A percentile compares a stretch with the other conserved stretches of the same genome.
These are phyloP conservation scores for Stereum hirsutum DNA, from an alignment of 1,284 basidiomycete species.

Conservation along the genomic window DNA sequence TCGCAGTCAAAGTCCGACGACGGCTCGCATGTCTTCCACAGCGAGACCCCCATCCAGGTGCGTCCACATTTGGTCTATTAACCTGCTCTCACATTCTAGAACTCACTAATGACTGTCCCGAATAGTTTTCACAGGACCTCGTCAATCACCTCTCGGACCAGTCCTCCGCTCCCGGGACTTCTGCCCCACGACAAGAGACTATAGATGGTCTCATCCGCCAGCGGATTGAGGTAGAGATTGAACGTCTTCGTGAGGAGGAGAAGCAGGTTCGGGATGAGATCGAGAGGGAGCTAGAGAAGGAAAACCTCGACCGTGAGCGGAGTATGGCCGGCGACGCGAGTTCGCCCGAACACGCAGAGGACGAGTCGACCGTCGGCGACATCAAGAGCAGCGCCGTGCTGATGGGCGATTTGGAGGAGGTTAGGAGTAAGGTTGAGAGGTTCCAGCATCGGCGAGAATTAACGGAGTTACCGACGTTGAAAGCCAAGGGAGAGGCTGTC, in stretches of 20 bases:
- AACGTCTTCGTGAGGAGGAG: constrained; percentile 55
- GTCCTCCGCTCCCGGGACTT: constrained; percentile 42
- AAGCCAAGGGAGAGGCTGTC: constrained; percentile 48
- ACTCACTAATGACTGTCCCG: not conserved
- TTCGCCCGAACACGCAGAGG: constrained; percentile 12
- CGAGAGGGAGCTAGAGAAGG: constrained; percentile 64
- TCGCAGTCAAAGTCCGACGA: constrained; percentile 48
- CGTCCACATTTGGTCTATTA: constrained; percentile 14
- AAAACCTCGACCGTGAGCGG: constrained; percentile 69
- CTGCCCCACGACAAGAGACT: constrained; percentile 58
- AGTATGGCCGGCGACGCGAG: constrained; percentile 34
- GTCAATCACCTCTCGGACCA: constrained; percentile 67
- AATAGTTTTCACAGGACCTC: constrained; percentile 72
- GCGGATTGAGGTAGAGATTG: constrained; percentile 57
- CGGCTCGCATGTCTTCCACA: constrained; percentile 45
- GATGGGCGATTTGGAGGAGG: constrained; percentile 64
- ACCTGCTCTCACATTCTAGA: constrained; percentile 6
- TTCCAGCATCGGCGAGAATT: constrained; percentile 54
- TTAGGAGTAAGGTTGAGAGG: constrained; percentile 62
- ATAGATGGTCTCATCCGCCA: constrained; percentile 61
- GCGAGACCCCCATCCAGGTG: constrained; percentile 59
- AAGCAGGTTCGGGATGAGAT: constrained; percentile 58
- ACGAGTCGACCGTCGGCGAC: constrained; percentile 27
- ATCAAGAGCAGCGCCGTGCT: constrained; percentile 53
- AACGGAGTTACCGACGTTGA: constrained; percentile 45